Evolutionary conservation across 139 green algal species (phyloP).

Genomic region (Closterium sp.): DNA sequence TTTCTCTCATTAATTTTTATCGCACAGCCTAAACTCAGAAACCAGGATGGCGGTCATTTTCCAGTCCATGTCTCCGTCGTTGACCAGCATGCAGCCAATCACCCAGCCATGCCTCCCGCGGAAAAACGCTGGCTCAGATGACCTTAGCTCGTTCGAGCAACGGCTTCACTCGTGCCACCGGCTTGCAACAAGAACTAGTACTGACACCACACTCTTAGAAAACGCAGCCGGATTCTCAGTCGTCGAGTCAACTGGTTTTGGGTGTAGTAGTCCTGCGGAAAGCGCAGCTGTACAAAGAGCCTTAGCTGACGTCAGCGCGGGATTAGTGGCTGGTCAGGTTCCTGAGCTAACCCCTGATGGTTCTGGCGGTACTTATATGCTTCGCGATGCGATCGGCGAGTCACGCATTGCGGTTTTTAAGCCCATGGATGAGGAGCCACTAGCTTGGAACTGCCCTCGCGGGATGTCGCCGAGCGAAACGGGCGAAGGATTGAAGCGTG

Average conservation of each 20-base stretch:
- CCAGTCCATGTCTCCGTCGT: not conserved
- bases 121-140: not conserved
- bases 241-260: not conserved
- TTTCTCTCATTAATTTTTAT: not conserved
- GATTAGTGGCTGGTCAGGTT: slow-evolving; percentile 49
- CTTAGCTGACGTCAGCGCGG: slow-evolving; percentile 7
- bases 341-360: slow-evolving; percentile 63
- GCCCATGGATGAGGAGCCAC: slow-evolving; percentile 76
- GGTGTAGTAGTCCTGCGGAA: not conserved
- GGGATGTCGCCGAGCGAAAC: slow-evolving; percentile 2
- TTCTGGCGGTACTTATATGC: slow-evolving; percentile 63
- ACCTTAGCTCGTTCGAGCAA: not conserved
- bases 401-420: slow-evolving; percentile 67
- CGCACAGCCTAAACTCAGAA: not conserved
- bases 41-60: not conserved
- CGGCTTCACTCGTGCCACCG: not conserved
- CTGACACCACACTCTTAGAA: not conserved
- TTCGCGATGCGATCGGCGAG: slow-evolving; percentile 8
- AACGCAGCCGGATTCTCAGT: not conserved
- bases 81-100: not conserved
- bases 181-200: not conserved
- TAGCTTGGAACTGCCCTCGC: slow-evolving; percentile 69
- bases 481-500: slow-evolving; percentile 78
- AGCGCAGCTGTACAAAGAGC: not conserved
- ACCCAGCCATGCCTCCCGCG: not conserved